phyloP scores from a whole-genome alignment of 331 rosid genomes.

The Pyrus hybrid region DNA sequence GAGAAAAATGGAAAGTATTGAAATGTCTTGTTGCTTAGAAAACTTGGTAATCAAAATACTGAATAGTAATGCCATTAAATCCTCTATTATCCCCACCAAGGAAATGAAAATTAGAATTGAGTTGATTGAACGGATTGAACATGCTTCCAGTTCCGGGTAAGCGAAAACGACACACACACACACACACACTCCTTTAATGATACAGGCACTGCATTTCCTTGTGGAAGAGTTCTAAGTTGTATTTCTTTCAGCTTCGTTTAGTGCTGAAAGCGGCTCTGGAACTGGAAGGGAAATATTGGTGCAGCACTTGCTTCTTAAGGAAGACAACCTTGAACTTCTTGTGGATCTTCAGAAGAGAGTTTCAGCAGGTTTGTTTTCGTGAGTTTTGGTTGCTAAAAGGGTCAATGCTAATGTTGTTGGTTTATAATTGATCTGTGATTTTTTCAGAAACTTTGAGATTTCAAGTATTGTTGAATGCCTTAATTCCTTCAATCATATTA shows the following conservation, averaged over 20 bases:
- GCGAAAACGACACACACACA: background rate
- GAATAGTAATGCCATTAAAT: background rate
- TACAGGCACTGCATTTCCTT: background rate
- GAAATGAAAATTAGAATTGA: background rate
- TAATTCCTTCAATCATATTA: background rate
- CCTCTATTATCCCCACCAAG: background rate
- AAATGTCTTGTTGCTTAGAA: background rate
- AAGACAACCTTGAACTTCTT: constrained; percentile 59
- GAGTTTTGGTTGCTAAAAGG: background rate
- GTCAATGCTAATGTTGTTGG: background rate
- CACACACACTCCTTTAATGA: background rate
- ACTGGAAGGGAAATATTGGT: constrained; percentile 70
- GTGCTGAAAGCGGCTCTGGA: constrained; percentile 39
- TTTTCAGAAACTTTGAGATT: background rate
- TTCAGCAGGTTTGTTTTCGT: constrained; percentile 35
- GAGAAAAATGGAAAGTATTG: background rate
- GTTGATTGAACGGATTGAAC: background rate
- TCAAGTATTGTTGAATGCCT: background rate
- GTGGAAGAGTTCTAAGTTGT: constrained; percentile 8
- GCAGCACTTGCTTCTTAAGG: constrained; percentile 87
- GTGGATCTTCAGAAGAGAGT: constrained; percentile 66
- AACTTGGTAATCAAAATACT: background rate
- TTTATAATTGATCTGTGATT: background rate
- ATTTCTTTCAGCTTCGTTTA: constrained; percentile 48
- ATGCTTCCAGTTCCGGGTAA: too few species aligned